phyloP scores from a whole-genome alignment of 2,329 filamentous ascomycete genomes.

The Paradendryphiella salina region DNA sequence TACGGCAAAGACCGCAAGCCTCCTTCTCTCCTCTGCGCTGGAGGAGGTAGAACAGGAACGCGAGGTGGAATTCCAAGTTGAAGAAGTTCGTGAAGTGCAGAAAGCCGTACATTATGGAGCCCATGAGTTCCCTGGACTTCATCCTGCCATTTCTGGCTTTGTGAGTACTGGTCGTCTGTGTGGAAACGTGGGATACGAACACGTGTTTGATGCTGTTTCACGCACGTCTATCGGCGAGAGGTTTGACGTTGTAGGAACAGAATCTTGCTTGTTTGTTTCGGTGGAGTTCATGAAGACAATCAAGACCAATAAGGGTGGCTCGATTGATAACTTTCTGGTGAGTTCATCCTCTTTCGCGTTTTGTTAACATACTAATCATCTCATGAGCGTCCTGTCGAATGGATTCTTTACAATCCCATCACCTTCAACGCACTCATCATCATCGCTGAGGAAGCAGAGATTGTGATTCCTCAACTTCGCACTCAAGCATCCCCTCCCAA shows the following conservation, averaged over 20 bases:
- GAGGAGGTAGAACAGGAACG: slow-evolving; percentile 63
- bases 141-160: slow-evolving; percentile 51
- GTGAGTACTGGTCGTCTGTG: slow-evolving; percentile 48
- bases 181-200: slow-evolving; percentile 42
- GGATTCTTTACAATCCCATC: slow-evolving; percentile 59
- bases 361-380: neutral
- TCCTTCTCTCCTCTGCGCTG: slow-evolving; percentile 51
- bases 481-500: neutral
- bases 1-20: neutral
- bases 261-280: slow-evolving; percentile 44
- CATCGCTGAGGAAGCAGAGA: slow-evolving; percentile 64
- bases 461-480: slow-evolving; percentile 52
- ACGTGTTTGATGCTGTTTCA: slow-evolving; percentile 49
- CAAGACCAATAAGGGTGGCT: slow-evolving; percentile 14
- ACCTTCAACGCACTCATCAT: slow-evolving; percentile 58
- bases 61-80: slow-evolving; percentile 62
- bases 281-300: slow-evolving; percentile 56
- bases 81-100: slow-evolving; percentile 59
- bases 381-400: slow-evolving; percentile 52
- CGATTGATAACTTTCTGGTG: slow-evolving; percentile 48
- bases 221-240: slow-evolving; percentile 43
- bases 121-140: slow-evolving; percentile 53
- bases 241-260: slow-evolving; percentile 21
- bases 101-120: slow-evolving; percentile 49
- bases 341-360: slow-evolving; percentile 1